Percentiles rank a stretch among this genome's conserved stretches.
Conservation (phyloP, 1,284 basidiomycete species). For the Tetrapyrgos nigripes region DNA sequence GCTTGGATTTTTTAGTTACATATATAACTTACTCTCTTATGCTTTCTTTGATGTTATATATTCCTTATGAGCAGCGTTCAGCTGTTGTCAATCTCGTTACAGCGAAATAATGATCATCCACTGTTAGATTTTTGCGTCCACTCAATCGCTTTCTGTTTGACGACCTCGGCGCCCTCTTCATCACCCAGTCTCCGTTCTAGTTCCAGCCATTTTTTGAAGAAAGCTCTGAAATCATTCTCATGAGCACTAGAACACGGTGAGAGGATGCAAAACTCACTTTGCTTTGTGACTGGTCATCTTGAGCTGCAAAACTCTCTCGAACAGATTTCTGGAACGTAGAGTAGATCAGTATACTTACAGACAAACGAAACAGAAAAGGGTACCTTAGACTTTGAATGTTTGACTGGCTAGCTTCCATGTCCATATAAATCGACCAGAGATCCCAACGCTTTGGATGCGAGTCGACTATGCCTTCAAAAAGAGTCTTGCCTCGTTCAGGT, state of each 20-base stretch:
- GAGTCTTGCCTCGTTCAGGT: conserved; percentile 91
- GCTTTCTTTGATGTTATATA: conserved; percentile 36
- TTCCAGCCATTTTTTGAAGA: conserved; percentile 98
- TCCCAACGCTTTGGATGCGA: conserved; percentile 95
- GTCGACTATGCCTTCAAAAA: conserved; percentile 97
- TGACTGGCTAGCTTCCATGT: conserved; percentile 86
- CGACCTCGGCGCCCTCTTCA: conserved; percentile 79
- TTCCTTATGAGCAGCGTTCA: conserved; percentile 30
- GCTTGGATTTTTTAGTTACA: conserved; percentile 55
- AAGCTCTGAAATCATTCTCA: conserved; percentile 55
- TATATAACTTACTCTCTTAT: conserved; percentile 44
- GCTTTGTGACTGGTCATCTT: conserved; percentile 96
- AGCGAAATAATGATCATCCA: conserved; percentile 22
- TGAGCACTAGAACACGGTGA: neutral
- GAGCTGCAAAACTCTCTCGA: conserved; percentile 80
- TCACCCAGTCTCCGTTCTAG: conserved; percentile 90
- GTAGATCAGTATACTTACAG: conserved; percentile 10
- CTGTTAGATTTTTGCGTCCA: conserved; percentile 73
- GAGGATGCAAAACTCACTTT: conserved; percentile 61
- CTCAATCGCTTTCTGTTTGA: conserved; percentile 89
- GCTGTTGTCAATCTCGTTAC: conserved; percentile 12
- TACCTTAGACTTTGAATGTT: conserved; percentile 82
- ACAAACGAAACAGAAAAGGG: conserved; percentile 24
- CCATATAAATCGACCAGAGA: conserved; percentile 96
- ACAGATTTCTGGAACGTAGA: conserved; percentile 67